These are phyloP conservation scores for Termitomyces sp. DNA, from an alignment of 768 basidiomycete species.

Conservation along the genomic window DNA sequence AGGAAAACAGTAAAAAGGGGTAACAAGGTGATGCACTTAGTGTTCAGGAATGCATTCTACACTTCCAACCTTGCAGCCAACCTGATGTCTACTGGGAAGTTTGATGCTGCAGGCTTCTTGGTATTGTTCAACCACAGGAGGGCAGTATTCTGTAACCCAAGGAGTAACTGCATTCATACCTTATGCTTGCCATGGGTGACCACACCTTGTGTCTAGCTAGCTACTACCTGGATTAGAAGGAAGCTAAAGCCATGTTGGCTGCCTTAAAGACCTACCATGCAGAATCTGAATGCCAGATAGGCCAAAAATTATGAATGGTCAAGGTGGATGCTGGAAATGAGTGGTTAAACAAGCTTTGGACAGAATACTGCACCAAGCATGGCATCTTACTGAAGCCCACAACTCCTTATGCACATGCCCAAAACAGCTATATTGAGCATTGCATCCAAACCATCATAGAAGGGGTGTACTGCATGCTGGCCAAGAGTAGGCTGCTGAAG, in stretches of 20 bases:
- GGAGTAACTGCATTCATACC: not conserved
- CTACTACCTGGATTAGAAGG: not conserved
- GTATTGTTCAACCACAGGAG: not conserved
- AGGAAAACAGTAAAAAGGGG: not conserved
- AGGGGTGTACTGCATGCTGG: too few relatives aligned
- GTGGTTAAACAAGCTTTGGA: not conserved
- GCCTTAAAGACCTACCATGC: not conserved
- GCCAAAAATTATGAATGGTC: not conserved
- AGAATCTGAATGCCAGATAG: not conserved
- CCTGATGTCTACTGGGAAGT: not conserved
- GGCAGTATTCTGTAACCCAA: not conserved
- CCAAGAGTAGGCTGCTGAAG: too few relatives aligned
- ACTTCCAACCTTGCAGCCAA: not conserved
- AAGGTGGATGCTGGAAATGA: not conserved
- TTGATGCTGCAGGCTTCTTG: not conserved
- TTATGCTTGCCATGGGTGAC: not conserved
- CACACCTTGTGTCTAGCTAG: not conserved
- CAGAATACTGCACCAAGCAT: not conserved
- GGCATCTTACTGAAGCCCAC: too few relatives aligned
- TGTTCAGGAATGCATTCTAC: not conserved
- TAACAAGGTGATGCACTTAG: accelerated
- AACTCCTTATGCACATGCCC: too few relatives aligned
- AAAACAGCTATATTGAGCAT: too few relatives aligned
- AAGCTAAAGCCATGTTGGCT: not conserved
- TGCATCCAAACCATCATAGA: too few relatives aligned